phyloP scores from a whole-genome alignment of 768 basidiomycete genomes.

The Favolaschia claudopus region DNA sequence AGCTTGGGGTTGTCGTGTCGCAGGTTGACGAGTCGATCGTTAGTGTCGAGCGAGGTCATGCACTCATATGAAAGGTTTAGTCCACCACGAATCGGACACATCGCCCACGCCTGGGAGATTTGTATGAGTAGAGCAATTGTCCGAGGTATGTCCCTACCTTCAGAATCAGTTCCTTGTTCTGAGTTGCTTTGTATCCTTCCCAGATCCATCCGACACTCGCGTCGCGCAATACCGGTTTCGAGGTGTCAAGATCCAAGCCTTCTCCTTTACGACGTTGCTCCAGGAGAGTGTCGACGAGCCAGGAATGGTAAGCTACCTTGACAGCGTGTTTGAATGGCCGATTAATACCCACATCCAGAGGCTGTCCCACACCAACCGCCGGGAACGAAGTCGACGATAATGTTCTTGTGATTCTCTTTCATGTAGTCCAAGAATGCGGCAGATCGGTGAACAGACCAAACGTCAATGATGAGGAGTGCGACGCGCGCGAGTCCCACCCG shows the following conservation, averaged over 20 bases:
- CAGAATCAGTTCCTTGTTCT: slow-evolving; percentile 25
- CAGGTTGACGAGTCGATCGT: not conserved
- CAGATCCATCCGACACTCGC: slow-evolving; percentile 28
- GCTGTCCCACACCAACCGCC: slow-evolving; percentile 32
- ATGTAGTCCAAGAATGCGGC: slow-evolving; percentile 36
- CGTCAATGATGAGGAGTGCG: not conserved
- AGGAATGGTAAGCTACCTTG: not conserved
- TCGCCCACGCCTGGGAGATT: slow-evolving; percentile 18
- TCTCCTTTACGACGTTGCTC: not conserved
- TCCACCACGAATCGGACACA: slow-evolving; percentile 11
- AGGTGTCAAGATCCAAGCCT: slow-evolving; percentile 23
- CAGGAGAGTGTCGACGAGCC: not conserved
- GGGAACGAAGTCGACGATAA: slow-evolving; percentile 29
- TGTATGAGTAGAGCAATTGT: not conserved
- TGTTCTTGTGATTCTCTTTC: slow-evolving; percentile 25
- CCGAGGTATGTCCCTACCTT: slow-evolving; percentile 17
- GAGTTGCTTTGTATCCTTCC: slow-evolving; percentile 23
- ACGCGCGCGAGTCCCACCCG: not conserved
- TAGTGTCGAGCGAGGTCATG: slow-evolving; percentile 7
- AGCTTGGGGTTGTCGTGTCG: not conserved
- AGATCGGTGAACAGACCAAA: slow-evolving; percentile 30
- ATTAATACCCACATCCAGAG: too few relatives aligned
- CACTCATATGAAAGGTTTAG: slow-evolving; percentile 26
- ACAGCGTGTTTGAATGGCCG: slow-evolving; percentile 15
- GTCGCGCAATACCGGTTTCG: slow-evolving; percentile 22